Percentiles rank a stretch among this genome's conserved stretches.
These are phyloP conservation scores for Dendrobium catenatum DNA, from an alignment of 106 monocot genomes.

Conservation along the genomic window DNA sequence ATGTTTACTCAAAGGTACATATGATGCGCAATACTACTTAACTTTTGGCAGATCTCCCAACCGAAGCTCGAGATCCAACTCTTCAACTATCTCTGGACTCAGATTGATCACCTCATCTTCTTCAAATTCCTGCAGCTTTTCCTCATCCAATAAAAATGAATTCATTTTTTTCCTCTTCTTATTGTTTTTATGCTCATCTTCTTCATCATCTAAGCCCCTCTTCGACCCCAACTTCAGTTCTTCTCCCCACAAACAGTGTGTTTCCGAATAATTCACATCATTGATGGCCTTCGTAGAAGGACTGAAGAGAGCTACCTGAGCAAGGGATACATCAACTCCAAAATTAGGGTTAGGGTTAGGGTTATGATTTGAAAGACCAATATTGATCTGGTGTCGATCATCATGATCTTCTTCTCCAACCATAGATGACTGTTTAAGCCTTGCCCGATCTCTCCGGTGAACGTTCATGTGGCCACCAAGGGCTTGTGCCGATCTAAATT, in stretches of 20 bases:
- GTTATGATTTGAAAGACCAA: constrained; percentile 9
- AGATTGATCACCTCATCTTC: no score
- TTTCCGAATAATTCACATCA: not conserved
- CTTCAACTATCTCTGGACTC: constrained; percentile 20
- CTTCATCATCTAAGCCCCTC: not conserved
- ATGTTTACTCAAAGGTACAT: not conserved
- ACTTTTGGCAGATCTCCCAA: constrained; percentile 40
- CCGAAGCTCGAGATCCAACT: constrained; percentile 62
- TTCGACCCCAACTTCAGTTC: not conserved
- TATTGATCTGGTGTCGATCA: constrained; percentile 5
- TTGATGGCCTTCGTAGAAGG: not conserved
- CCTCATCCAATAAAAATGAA: not conserved
- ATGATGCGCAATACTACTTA: constrained; percentile 5
- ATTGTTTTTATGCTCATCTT: not conserved
- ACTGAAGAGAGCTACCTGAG: not conserved
- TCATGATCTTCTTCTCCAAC: constrained; percentile 16
- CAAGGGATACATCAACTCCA: not conserved
- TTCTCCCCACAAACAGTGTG: not conserved
- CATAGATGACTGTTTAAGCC: constrained; percentile 39
- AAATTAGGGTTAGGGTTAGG: constrained; percentile 25
- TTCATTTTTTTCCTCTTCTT: constrained; percentile 25
- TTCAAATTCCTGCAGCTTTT: not conserved
- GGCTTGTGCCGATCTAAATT: constrained; percentile 77
- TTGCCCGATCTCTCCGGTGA: constrained; percentile 69
- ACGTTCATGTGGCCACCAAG: constrained; percentile 89